Evolutionary conservation across 345 rosid genomes (phyloP), one percentile per base, ranked within the genome.

Genomic region (Sonneratia alba): DNA sequence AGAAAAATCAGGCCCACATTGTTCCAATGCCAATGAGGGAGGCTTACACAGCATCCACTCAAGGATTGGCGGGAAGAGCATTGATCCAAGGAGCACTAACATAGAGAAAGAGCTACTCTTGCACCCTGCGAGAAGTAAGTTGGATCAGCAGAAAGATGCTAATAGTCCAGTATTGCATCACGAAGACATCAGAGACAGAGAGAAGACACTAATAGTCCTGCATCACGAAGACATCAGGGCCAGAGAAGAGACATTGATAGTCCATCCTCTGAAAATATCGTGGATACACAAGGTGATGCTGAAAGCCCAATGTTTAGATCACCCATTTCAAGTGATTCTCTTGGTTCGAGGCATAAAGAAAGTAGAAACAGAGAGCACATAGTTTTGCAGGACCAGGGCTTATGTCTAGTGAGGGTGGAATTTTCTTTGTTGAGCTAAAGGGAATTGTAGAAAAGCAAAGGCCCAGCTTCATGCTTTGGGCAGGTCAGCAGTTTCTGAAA

Each of bases 391-490:
- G 70, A 66, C 81, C 74, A 34, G 80, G 81, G 73, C 77, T 69
- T 22, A 80, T 72, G 51, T 74, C 81, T 73, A 69, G 74, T 59
- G 13, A 72, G 40, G 80, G 79, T 47, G 78, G 80, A 37, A 71
- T 78, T 38, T 38, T 72, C 70, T 79, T 77, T 79, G 82, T 83
- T 74, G 96, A 92, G 62, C 51, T 92, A 72, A 87, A 84, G 72
- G 92, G 86, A 82, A 73, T 79, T 42, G 66, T 84, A 79, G 91
- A 92, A 77, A 89, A 84, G 81, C 96, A 89, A 87, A 89, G 99
- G 32, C 32, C 32, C 32, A 27, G 32, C 32, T 27, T 27, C 32
- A 27, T 27, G 32, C 32, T 27, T 27, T 27, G 32, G 32, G 32
- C 32, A 27, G 32, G 32, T 27, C 32, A 27, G 32, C 32, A 27